Percentiles rank a stretch among this genome's conserved stretches.
These are phyloP conservation scores for Benincasa hispida DNA, from an alignment of 306 rosid species.

Conservation along the genomic window DNA sequence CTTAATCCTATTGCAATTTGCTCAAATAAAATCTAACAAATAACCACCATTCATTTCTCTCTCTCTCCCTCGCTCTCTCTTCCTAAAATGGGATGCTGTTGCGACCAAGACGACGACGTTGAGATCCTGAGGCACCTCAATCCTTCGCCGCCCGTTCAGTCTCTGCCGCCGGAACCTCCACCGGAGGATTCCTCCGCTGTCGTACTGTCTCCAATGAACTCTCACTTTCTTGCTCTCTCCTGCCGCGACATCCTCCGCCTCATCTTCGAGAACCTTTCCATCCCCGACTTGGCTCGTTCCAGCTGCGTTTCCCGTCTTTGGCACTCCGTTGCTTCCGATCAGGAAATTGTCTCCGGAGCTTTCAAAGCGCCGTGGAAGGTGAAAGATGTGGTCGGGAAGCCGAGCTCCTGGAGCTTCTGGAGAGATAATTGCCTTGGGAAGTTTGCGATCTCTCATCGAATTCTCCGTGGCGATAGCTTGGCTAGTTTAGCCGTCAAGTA, in stretches of 20 bases:
- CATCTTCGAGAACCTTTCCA: slow-evolving; percentile 61
- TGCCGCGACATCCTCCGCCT: slow-evolving; percentile 69
- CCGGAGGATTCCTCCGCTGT: not conserved
- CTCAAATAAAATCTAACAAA: not conserved
- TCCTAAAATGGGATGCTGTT: slow-evolving; percentile 40
- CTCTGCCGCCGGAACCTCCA: not conserved
- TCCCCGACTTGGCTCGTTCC: slow-evolving; percentile 64
- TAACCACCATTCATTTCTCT: not conserved
- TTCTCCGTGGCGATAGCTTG: slow-evolving; percentile 57
- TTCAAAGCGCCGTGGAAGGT: slow-evolving; percentile 67
- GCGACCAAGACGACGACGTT: slow-evolving; percentile 46
- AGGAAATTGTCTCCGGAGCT: slow-evolving; percentile 38
- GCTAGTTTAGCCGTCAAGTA: slow-evolving; percentile 92
- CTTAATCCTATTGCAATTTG: not conserved
- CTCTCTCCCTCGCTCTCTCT: not conserved
- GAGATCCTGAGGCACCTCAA: slow-evolving; percentile 25
- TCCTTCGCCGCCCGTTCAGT: slow-evolving; percentile 15
- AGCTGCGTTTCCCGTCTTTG: slow-evolving; percentile 79
- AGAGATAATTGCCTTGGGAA: slow-evolving; percentile 56
- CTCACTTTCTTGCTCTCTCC: slow-evolving; percentile 54
- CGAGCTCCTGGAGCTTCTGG: slow-evolving; percentile 85
- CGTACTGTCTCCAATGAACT: slow-evolving; percentile 52
- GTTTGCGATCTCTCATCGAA: slow-evolving; percentile 72
- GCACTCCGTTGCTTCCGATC: slow-evolving; percentile 77
- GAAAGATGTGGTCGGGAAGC: slow-evolving; percentile 43